A percentile compares a stretch with the other conserved stretches of the same genome.
phyloP scores from a whole-genome alignment of 805 yeast species.

The Wickerhamomyces chambardii region DNA sequence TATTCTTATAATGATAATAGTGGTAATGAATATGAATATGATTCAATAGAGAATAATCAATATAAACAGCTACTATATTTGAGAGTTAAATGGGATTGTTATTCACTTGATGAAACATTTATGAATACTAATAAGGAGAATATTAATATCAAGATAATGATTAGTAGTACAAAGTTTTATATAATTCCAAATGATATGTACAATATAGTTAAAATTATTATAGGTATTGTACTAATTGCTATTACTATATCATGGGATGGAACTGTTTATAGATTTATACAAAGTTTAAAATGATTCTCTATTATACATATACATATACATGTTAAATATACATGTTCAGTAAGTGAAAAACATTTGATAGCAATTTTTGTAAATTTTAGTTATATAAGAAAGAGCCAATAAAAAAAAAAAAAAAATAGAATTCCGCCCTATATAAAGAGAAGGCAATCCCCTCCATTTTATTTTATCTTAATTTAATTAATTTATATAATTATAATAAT shows the following conservation, averaged over 20 bases:
- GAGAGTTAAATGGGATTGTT: conserved; percentile 8
- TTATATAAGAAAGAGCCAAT: too few relatives aligned
- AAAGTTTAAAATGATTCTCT: neutral
- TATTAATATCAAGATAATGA: conserved; percentile 1
- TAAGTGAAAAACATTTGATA: too few relatives aligned
- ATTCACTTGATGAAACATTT: conserved; percentile 4
- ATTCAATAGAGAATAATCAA: neutral
- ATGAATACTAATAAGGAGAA: conserved; percentile 3
- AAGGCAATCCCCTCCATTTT: too few relatives aligned
- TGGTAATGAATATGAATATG: conserved; percentile 1
- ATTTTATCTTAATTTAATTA: too few relatives aligned
- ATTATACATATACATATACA: neutral
- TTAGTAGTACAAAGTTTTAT: neutral
- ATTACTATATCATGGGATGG: neutral
- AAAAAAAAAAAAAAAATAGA: too few relatives aligned
- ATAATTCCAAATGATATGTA: neutral
- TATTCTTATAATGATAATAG: neutral
- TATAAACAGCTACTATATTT: conserved; percentile 3
- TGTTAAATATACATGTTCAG: too few relatives aligned
- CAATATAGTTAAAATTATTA: neutral
- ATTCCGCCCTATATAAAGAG: too few relatives aligned
- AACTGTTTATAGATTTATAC: neutral
- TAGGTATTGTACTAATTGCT: neutral
- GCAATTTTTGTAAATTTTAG: too few relatives aligned
- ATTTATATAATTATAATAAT: too few relatives aligned